These are phyloP conservation scores for Arachis stenosperma DNA, from an alignment of 306 rosid genomes.

Conservation along the genomic window DNA sequence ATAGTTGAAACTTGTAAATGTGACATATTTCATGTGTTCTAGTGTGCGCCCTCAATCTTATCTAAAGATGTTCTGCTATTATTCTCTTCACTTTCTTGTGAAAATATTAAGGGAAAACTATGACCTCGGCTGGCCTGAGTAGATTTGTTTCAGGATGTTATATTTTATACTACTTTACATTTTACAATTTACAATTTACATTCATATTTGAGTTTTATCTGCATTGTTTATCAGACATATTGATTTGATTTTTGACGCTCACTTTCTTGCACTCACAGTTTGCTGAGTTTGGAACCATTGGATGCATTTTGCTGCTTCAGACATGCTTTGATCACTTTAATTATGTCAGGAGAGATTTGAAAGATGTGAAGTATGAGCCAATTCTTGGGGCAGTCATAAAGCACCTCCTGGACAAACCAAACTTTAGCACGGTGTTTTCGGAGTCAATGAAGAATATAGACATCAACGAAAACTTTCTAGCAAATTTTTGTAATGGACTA, in stretches of 20 bases:
- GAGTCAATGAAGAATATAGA: slow-evolving; percentile 72
- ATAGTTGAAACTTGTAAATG: background rate
- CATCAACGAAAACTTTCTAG: slow-evolving; percentile 66
- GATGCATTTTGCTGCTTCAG: slow-evolving; percentile 82
- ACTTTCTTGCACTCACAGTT: slow-evolving; percentile 57
- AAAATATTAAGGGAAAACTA: background rate
- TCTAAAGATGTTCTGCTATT: background rate
- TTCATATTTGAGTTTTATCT: slow-evolving; percentile 1
- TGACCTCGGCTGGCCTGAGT: background rate
- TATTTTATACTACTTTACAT: background rate
- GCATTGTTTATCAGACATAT: slow-evolving; percentile 4
- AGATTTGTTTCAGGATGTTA: slow-evolving; percentile 19
- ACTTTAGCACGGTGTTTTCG: slow-evolving; percentile 80
- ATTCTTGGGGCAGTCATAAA: slow-evolving; percentile 64
- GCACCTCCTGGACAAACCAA: slow-evolving; percentile 74
- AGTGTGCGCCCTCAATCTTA: background rate
- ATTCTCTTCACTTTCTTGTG: background rate
- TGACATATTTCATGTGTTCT: background rate
- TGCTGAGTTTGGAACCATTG: slow-evolving; percentile 72
- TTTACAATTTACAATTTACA: background rate
- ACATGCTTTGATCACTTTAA: slow-evolving; percentile 79
- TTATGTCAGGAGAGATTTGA: slow-evolving; percentile 51
- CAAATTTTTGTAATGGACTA: slow-evolving; percentile 60
- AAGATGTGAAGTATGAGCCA: slow-evolving; percentile 54
- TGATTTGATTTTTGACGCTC: slow-evolving; percentile 30